Percentiles rank a stretch among this genome's conserved stretches.
Evolutionary conservation across 352 stramenopile genomes (phyloP).

Genomic region (Lagenidium sp.): DNA sequence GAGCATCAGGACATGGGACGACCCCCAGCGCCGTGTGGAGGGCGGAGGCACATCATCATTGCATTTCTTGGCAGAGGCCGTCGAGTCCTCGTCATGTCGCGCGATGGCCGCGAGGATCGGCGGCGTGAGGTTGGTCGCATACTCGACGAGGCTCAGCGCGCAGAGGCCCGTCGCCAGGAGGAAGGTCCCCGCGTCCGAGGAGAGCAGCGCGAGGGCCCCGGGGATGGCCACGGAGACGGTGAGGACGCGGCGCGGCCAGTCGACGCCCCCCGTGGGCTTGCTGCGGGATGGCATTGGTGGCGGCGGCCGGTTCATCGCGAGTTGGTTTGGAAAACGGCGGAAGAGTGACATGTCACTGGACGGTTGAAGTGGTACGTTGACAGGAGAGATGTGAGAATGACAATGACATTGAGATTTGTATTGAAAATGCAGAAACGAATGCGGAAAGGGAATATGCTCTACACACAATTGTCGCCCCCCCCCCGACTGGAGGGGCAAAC

Average conservation of each 20-base stretch:
- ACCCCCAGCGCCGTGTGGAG: too few relatives aligned
- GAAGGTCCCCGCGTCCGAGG: constrained; percentile 36
- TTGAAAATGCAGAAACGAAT: background rate
- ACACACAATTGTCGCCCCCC: too few relatives aligned
- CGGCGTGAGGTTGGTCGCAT: constrained; percentile 26
- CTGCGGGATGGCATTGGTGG: background rate
- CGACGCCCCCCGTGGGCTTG: constrained; percentile 20
- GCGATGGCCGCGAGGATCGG: background rate
- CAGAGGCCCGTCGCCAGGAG: constrained; percentile 38
- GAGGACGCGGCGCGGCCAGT: constrained; percentile 44
- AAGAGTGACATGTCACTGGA: too few relatives aligned
- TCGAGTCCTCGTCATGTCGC: background rate
- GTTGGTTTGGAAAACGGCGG: background rate
- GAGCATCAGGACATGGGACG: constrained; percentile 9
- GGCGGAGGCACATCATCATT: too few relatives aligned
- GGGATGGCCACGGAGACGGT: constrained; percentile 55
- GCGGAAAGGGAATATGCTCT: background rate
- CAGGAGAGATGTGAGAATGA: background rate
- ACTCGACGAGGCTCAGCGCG: constrained; percentile 47
- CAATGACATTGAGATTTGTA: background rate
- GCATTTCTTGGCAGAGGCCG: too few relatives aligned
- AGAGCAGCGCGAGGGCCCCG: constrained; percentile 41
- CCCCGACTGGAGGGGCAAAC: background rate
- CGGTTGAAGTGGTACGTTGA: too few relatives aligned
- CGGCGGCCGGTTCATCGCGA: background rate